Conservation (phyloP, 495 filamentous ascomycete species). For the Podospora bellae-mahoneyi region DNA sequence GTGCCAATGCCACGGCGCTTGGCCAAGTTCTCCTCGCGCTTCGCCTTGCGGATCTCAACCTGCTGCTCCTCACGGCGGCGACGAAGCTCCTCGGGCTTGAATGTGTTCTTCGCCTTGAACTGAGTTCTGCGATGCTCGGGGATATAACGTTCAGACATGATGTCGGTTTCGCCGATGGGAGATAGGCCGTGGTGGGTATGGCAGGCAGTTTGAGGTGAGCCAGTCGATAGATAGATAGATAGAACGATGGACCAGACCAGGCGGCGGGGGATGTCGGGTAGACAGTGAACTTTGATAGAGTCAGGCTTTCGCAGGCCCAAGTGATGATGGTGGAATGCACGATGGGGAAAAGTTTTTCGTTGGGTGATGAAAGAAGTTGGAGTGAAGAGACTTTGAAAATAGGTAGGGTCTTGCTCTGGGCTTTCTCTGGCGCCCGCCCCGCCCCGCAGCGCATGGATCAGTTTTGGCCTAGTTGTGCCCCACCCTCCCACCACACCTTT, state of each 20-base stretch:
- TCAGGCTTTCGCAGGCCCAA: not conserved
- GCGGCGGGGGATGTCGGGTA: constrained; percentile 17
- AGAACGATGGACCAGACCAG: constrained; percentile 33
- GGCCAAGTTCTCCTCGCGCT: constrained; percentile 96
- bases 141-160: constrained; percentile 98
- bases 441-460: not conserved
- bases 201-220: too few species aligned
- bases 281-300: not conserved
- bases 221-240: not conserved
- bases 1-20: constrained; percentile 90
- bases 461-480: not conserved
- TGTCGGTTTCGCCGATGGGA: constrained; percentile 24
- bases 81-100: constrained; percentile 97
- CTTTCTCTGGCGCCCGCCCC: not conserved
- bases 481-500: not conserved
- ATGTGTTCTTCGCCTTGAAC: constrained; percentile 97
- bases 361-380: constrained; percentile 39
- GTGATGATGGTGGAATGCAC: not conserved
- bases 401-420: constrained; percentile 17
- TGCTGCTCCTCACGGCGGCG: constrained; percentile 98
- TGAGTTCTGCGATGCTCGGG: constrained; percentile 98
- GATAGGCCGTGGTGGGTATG: too few species aligned
- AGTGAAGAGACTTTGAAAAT: constrained; percentile 31
- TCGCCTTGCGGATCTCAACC: constrained; percentile 97
- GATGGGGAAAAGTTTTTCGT: constrained; percentile 24